A percentile compares a stretch with the other conserved stretches of the same genome.
Conservation (phyloP, 148 eudicot species). For the Nepenthes gracilis region DNA sequence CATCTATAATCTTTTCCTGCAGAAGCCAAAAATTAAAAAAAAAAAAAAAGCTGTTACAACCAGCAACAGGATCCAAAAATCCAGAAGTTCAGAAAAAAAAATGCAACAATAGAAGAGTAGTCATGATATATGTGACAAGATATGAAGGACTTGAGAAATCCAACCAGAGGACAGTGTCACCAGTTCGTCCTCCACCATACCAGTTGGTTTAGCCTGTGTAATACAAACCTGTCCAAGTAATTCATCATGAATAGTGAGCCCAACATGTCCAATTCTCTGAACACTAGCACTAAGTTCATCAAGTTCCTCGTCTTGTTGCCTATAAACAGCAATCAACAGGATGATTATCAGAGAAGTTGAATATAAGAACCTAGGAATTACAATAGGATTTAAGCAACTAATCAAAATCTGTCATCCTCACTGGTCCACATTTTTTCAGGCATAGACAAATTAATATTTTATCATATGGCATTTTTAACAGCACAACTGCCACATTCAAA, state of each 20-base stretch:
- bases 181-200: too few relatives aligned
- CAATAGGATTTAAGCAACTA: background rate
- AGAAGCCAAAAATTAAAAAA: conserved; percentile 4
- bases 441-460: too few relatives aligned
- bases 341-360: background rate
- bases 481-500: too few relatives aligned
- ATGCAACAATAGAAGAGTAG: background rate
- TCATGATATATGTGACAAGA: background rate
- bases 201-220: background rate
- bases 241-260: conserved; percentile 91
- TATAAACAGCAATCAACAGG: conserved; percentile 20
- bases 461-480: too few relatives aligned
- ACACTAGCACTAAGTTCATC: conserved; percentile 91
- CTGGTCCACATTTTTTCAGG: too few relatives aligned
- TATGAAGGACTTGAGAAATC: background rate
- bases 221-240: conserved; percentile 69
- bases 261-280: conserved; percentile 79
- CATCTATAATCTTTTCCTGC: conserved; percentile 89
- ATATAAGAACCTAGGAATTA: background rate
- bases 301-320: conserved; percentile 94
- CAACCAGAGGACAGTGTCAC: background rate
- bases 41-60: background rate
- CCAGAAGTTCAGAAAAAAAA: background rate
- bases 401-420: background rate
- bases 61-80: background rate